Evolutionary conservation across 116 monocot species (phyloP), one percentile per base, ranked within the genome.

Genomic region (Posidonia oceanica): DNA sequence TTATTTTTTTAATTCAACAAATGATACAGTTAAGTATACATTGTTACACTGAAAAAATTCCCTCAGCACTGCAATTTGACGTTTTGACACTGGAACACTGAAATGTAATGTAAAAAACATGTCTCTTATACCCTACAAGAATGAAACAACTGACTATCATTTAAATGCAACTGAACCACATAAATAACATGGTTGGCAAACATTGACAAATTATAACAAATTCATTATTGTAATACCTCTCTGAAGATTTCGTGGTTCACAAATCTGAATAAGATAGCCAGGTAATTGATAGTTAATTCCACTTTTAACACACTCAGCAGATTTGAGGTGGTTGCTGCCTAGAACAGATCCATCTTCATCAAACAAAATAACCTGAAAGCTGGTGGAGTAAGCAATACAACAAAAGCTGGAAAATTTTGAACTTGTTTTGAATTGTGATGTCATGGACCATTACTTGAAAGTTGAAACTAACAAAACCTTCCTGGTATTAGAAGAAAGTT

Each of bases 181-280:
- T 48, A 48, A 10, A 48, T 48, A 48, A 48, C 48, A 48, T 48
- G 48, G 0, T 48, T 10, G 8, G 5, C 7, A 48, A 48, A 10
- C 1, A 8, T 48, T 48, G 48, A 48, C 48, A 48, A 48, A 48
- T 1, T 8, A 44, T 8, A 44, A 44, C 44, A 44, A 4, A 44
- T 48, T 48, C 48, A 48, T 48, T 48, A 48, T 64, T 64, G 14
- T 37, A 13, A 36, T 69, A 76, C 76, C 76, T 70, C 40, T 44
- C 21, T 63, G 52, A 63, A 70, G 21, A 54, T 69, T 70, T 21
- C 54, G 69, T 62, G 61, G 76, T 16, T 61, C 53, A 54, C 76
- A 76, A 23, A 76, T 64, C 55, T 76, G 69, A 62, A 76, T 52
- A 64, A 76, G 69, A 63, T 76, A 70, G 22, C 54, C 69, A 22